These are phyloP conservation scores for Murraya paniculata DNA, from an alignment of 345 rosid genomes.

Conservation along the genomic window DNA sequence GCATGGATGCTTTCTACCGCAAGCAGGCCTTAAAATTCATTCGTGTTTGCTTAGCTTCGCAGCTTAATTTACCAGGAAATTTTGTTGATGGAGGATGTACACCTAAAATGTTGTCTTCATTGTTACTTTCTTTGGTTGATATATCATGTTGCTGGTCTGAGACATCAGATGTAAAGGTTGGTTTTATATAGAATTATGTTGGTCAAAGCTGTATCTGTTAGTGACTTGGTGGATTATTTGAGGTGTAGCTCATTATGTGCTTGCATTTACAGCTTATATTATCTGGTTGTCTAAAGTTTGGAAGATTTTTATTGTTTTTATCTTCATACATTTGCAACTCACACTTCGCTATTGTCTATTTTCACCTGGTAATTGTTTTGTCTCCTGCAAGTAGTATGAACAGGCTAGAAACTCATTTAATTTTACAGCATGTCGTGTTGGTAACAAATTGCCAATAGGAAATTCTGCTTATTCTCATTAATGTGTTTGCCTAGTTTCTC, in stretches of 20 bases:
- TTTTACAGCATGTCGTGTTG: not conserved
- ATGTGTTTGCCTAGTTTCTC: not conserved
- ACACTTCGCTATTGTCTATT: not conserved
- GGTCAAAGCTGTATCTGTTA: not conserved
- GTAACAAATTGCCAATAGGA: not conserved
- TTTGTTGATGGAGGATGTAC: slow-evolving; percentile 69
- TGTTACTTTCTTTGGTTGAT: slow-evolving; percentile 68
- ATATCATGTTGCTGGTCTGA: slow-evolving; percentile 74
- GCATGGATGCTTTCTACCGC: slow-evolving; percentile 75
- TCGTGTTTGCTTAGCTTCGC: slow-evolving; percentile 86
- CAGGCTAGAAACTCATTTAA: not conserved
- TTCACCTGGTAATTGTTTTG: not conserved
- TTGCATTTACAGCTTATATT: not conserved
- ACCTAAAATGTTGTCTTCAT: slow-evolving; percentile 54
- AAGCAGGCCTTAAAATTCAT: slow-evolving; percentile 90
- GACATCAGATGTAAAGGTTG: slow-evolving; percentile 78
- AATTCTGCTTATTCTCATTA: not conserved
- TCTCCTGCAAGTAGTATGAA: not conserved
- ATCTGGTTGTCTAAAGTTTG: not conserved
- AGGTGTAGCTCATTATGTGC: not conserved
- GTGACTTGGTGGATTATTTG: not conserved
- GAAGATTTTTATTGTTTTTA: too few species aligned
- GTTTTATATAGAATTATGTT: slow-evolving; percentile 21
- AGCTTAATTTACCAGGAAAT: slow-evolving; percentile 93
- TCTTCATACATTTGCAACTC: not conserved